These are phyloP conservation scores for Clitopilus hobsonii DNA, from an alignment of 768 basidiomycete genomes.

Conservation along the genomic window DNA sequence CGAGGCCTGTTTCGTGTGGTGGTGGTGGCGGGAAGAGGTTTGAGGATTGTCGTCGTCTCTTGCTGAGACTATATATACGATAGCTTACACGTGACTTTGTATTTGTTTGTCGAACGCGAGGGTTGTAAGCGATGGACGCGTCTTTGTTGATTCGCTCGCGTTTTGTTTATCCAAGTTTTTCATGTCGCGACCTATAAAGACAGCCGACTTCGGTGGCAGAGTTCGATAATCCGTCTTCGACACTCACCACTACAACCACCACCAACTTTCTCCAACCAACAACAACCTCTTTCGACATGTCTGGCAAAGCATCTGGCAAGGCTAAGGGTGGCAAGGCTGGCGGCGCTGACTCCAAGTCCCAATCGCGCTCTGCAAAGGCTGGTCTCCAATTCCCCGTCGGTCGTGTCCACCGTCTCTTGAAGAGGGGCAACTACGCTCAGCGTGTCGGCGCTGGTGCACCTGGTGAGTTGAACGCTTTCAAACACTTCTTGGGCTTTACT, in stretches of 20 bases:
- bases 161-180: slow-evolving; percentile 1
- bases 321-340: slow-evolving; percentile 32
- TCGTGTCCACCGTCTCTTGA: slow-evolving; percentile 76
- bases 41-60: slow-evolving; percentile 11
- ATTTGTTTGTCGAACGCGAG: slow-evolving; percentile 30
- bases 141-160: slow-evolving; percentile 22
- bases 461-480: slow-evolving; percentile 28
- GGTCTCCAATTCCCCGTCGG: slow-evolving; percentile 76
- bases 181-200: background rate
- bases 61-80: slow-evolving; percentile 26
- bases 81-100: slow-evolving; percentile 26
- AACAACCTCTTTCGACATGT: slow-evolving; percentile 21
- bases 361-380: slow-evolving; percentile 60
- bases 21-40: slow-evolving; percentile 17
- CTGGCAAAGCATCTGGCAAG: slow-evolving; percentile 30
- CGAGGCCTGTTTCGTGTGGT: slow-evolving; percentile 1
- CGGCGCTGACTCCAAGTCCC: slow-evolving; percentile 40
- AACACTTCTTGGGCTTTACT: background rate
- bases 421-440: slow-evolving; percentile 74
- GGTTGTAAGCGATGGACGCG: slow-evolving; percentile 26
- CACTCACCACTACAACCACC: slow-evolving; percentile 7
- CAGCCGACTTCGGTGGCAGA: background rate
- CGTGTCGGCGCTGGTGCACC: slow-evolving; percentile 79
- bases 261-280: slow-evolving; percentile 4
- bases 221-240: background rate